Percentiles rank a stretch among this genome's conserved stretches.
Evolutionary conservation across 176 grass and related monocot species (phyloP).

Genomic region (Cocos nucifera): DNA sequence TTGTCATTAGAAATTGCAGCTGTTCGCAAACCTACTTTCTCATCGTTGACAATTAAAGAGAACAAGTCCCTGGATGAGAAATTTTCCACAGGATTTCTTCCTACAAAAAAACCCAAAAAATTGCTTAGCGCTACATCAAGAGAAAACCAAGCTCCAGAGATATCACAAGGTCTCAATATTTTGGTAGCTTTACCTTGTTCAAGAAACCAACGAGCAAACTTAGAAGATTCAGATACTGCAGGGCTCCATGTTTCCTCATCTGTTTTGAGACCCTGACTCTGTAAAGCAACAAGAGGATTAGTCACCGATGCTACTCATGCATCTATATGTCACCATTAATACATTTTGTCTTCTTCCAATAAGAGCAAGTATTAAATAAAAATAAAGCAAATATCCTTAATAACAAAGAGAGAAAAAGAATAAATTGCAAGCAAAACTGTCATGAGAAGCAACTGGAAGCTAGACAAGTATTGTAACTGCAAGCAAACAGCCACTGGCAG

Average conservation of each 20-base stretch:
- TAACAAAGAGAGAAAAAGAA: too few species aligned
- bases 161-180: not conserved
- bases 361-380: not conserved
- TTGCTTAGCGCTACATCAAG: constrained; percentile 7
- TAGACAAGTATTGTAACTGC: too few species aligned
- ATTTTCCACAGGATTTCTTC: constrained; percentile 42
- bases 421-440: too few species aligned
- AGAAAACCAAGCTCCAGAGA: constrained; percentile 13
- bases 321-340: constrained; percentile 2
- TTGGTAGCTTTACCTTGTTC: constrained; percentile 50
- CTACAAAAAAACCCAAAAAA: constrained; percentile 26
- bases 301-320: not conserved
- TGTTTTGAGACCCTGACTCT: constrained; percentile 46
- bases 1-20: constrained; percentile 24
- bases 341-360: not conserved
- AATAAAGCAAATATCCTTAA: not conserved
- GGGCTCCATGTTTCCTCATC: constrained; percentile 29
- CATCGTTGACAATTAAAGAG: constrained; percentile 71
- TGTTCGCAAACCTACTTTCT: constrained; percentile 34
- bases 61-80: constrained; percentile 55
- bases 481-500: too few species aligned
- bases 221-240: constrained; percentile 72
- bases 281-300: constrained; percentile 17
- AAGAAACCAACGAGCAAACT: constrained; percentile 77
- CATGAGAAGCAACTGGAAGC: too few species aligned